Base-by-base conservation (phyloP, 2,329 filamentous ascomycete species). In the Penicillium fuscoglaucum region DNA sequence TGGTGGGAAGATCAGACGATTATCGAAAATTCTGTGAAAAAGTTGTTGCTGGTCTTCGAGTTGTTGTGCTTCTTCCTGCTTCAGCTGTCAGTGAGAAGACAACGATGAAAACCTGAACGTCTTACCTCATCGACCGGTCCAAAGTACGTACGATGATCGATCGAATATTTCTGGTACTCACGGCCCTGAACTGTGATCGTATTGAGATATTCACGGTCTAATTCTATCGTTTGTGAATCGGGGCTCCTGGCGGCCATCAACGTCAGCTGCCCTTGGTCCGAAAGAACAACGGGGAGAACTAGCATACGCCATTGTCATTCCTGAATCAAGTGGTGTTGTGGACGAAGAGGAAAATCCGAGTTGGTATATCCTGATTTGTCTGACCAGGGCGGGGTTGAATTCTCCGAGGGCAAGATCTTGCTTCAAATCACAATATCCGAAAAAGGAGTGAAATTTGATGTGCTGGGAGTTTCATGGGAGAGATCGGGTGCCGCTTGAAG, bases 91-190 rank as follows among this genome's bases (percentile, higher is more conserved):
- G 65, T 52, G 24, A 50, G 26, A 19, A 24, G 19, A 48, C 48
- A 52, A 57, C 43, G 35, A 44, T 24, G 41, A 50, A 45, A 39
- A 40, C 31, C 55, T 47, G n/a, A 26, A 48, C 35, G 47, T 53
- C 76, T 66, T 79, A 90, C 89, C 80, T 90, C 87, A 69, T 91
- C 89, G 57, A 89, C 79, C 9, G 89, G 89, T 46, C 80, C 84
- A 66, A 89, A 87, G 70, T 89, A 90, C 61, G 85, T 82, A 37
- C 79, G 79, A 64, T 88, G 85, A 31, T 86, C 81, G 53, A 91
- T 72, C 21, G 88, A 83, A 75, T 87, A 86, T 68, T 82, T 82
- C 64, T 91, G 89, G 71, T 86, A 91, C 47, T 82, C 80, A 69
- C 89, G 82, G 60, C 85, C 86, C 71, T 87, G 79, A 63, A 87